Evolutionary conservation across 805 yeast genomes (phyloP).

Genomic region (Pichia paraexigua): DNA sequence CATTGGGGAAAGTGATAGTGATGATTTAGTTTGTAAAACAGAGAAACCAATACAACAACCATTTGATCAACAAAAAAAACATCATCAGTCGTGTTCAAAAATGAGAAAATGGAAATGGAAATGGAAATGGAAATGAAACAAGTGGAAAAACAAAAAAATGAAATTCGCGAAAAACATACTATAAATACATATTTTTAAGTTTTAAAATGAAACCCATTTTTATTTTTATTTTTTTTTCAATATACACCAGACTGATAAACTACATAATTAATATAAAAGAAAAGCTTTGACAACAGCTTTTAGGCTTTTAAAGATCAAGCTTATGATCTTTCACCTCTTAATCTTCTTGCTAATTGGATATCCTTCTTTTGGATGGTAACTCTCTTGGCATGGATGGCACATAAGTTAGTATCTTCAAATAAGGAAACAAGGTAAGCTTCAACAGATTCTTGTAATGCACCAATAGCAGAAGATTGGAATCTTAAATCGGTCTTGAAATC

Average conservation of each 20-base stretch:
- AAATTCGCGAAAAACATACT: no score
- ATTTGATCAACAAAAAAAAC: no score
- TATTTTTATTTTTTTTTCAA: neutral
- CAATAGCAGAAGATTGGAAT: constrained; percentile 95
- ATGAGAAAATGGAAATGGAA: no score
- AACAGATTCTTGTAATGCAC: constrained; percentile 97
- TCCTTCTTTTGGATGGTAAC: constrained; percentile 98
- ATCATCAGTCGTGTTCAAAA: neutral
- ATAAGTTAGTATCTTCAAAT: constrained; percentile 96
- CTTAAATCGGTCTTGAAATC: constrained; percentile 89
- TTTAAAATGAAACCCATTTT: neutral
- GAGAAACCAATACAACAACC: neutral
- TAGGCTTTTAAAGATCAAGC: neutral
- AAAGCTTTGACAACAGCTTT: no score
- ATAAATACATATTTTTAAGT: no score
- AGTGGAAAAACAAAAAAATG: neutral
- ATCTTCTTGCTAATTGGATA: constrained; percentile 95
- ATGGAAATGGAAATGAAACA: no score
- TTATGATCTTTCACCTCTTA: constrained; percentile 92
- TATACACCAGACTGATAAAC: neutral
- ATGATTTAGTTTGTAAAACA: neutral
- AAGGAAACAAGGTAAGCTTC: constrained; percentile 95
- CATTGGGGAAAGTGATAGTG: constrained; percentile 4
- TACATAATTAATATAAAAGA: neutral
- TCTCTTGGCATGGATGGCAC: constrained; percentile 98